Evolutionary conservation across 2,329 filamentous ascomycete genomes (phyloP).

Genomic region (Passalora sequoiae): DNA sequence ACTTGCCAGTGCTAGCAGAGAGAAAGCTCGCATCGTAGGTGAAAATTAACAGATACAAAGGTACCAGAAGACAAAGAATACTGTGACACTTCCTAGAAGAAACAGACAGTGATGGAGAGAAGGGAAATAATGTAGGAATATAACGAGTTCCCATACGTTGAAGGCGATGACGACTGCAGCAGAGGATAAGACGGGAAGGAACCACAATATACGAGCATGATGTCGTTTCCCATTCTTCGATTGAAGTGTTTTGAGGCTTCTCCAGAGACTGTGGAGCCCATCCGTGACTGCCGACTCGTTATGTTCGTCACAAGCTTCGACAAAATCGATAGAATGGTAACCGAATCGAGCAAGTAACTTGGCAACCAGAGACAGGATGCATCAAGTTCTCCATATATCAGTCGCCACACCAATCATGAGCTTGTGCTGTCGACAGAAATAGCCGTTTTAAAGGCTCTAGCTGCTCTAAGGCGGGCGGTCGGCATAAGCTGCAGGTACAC

Average conservation of each 20-base stretch:
- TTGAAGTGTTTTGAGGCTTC: no score
- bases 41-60: no score
- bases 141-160: no score
- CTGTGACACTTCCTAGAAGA: no score
- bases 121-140: constrained; percentile 2
- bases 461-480: constrained; percentile 5
- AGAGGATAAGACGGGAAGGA: constrained; percentile 6
- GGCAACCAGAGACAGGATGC: neutral
- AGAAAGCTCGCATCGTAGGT: constrained; percentile 32
- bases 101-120: no score
- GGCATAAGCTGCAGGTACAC: constrained; percentile 7
- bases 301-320: constrained; percentile 8
- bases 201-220: constrained; percentile 1
- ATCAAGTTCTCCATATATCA: neutral
- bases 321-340: constrained; percentile 5
- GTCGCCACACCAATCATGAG: constrained; percentile 6
- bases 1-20: constrained; percentile 34
- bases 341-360: constrained; percentile 4
- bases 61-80: no score
- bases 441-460: no score
- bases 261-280: no score
- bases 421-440: constrained; percentile 1
- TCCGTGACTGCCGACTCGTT: constrained; percentile 1
- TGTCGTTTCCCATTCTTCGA: neutral
- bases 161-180: constrained; percentile 6